Evolutionary conservation across 2,329 filamentous ascomycete genomes (phyloP).

Genomic region (Rutstroemia sp.): DNA sequence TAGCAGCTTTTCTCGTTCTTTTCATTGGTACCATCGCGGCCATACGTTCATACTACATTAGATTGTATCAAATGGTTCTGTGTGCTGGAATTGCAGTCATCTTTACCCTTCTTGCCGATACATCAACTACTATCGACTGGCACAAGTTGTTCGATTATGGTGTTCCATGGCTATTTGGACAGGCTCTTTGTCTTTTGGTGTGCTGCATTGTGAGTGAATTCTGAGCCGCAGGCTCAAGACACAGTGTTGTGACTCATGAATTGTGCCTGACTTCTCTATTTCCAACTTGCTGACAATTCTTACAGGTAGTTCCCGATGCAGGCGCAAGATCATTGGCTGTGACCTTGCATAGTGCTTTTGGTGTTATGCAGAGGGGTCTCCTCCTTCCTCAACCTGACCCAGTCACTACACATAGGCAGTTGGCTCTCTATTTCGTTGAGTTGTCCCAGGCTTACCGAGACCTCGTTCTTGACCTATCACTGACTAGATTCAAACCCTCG

Average conservation of each 20-base stretch:
- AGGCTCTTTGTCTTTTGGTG: slow-evolving; percentile 43
- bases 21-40: slow-evolving; percentile 46
- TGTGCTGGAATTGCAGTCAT: slow-evolving; percentile 48
- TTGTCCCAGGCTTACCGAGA: slow-evolving; percentile 50
- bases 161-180: slow-evolving; percentile 48
- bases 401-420: slow-evolving; percentile 33
- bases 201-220: slow-evolving; percentile 30
- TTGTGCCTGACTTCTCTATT: neutral
- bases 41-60: slow-evolving; percentile 47
- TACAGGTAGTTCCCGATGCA: slow-evolving; percentile 43
- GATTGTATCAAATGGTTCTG: slow-evolving; percentile 48
- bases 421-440: slow-evolving; percentile 46
- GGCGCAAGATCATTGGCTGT: slow-evolving; percentile 45
- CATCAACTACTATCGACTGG: slow-evolving; percentile 40
- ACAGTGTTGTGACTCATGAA: neutral
- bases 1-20: slow-evolving; percentile 47
- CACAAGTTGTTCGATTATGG: slow-evolving; percentile 43
- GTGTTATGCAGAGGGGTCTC: slow-evolving; percentile 37
- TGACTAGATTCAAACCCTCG: slow-evolving; percentile 43
- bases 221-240: too few species aligned
- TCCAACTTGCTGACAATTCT: neutral
- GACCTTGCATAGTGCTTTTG: slow-evolving; percentile 40
- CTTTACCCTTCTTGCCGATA: slow-evolving; percentile 46
- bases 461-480: slow-evolving; percentile 47
- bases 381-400: slow-evolving; percentile 32